phyloP scores from a whole-genome alignment of 768 basidiomycete species.

The Podaxis pistillaris region DNA sequence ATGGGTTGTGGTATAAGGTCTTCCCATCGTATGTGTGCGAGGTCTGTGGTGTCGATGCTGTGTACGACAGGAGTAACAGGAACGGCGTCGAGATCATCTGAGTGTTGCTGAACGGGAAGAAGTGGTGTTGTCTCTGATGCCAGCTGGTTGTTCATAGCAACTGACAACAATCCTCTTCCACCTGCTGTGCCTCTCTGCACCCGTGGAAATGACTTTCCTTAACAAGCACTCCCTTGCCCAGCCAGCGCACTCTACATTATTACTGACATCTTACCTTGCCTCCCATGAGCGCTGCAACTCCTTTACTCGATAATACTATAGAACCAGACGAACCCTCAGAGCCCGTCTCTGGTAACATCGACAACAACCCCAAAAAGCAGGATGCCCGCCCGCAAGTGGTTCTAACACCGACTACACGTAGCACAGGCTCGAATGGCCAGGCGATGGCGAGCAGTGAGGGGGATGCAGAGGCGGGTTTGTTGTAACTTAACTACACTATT shows the following conservation, averaged over 20 bases:
- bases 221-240: neutral
- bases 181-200: neutral
- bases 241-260: neutral
- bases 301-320: constrained; percentile 71
- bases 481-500: neutral
- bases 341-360: constrained; percentile 34
- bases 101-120: neutral
- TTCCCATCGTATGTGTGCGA: constrained; percentile 13
- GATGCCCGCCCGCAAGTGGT: constrained; percentile 38
- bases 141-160: neutral
- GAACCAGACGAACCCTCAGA: constrained; percentile 75
- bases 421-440: constrained; percentile 21
- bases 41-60: constrained; percentile 20
- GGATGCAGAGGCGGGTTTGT: constrained; percentile 78
- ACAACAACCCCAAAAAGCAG: constrained; percentile 24
- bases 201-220: constrained; percentile 1
- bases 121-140: constrained; percentile 9
- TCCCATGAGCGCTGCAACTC: constrained; percentile 59
- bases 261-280: constrained; percentile 9
- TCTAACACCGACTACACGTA: constrained; percentile 52
- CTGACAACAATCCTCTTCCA: neutral
- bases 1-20: constrained; percentile 5
- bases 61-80: constrained; percentile 19
- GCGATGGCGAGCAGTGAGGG: constrained; percentile 51
- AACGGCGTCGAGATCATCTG: neutral